phyloP scores from a whole-genome alignment of 1,139 yeast species.

The Geotrichum carabidarum region DNA sequence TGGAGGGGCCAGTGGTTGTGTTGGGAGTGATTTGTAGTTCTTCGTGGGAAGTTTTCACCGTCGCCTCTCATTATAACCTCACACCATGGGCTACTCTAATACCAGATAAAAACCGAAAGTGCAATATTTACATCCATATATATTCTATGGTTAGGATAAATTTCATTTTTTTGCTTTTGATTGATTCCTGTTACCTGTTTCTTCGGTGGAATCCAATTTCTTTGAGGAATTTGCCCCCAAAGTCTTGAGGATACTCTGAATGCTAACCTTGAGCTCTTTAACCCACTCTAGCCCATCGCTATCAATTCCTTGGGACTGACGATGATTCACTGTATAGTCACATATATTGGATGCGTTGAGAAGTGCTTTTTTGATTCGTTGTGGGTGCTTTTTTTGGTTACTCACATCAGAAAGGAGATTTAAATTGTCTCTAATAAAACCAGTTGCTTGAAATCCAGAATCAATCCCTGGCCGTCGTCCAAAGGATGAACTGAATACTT shows the following conservation, averaged over 20 bases:
- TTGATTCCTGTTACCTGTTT: too few species aligned
- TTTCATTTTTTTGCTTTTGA: too few species aligned
- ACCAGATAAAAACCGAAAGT: too few species aligned
- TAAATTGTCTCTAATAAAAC: slow-evolving; percentile 8
- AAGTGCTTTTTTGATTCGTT: slow-evolving; percentile 6
- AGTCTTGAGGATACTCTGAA: background rate
- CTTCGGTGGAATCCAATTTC: too few species aligned
- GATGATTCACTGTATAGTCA: slow-evolving; percentile 9
- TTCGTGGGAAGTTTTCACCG: too few species aligned
- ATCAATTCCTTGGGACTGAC: background rate
- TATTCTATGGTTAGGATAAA: too few species aligned
- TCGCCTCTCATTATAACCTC: too few species aligned
- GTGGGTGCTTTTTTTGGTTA: background rate
- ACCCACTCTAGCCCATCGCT: slow-evolving; percentile 3
- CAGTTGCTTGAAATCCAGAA: slow-evolving; percentile 6
- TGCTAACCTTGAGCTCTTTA: background rate
- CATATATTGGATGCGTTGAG: slow-evolving; percentile 9
- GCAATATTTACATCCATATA: too few species aligned
- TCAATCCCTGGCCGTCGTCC: slow-evolving; percentile 12
- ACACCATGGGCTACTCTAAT: too few species aligned
- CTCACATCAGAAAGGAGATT: slow-evolving; percentile 9
- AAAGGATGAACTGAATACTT: slow-evolving; percentile 9
- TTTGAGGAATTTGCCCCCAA: too few species aligned
- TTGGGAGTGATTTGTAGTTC: background rate
- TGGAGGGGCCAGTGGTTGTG: background rate